A percentile compares a stretch with the other conserved stretches of the same genome.
Evolutionary conservation across 441 rosid species (phyloP).

Genomic region (Daphne laureola): DNA sequence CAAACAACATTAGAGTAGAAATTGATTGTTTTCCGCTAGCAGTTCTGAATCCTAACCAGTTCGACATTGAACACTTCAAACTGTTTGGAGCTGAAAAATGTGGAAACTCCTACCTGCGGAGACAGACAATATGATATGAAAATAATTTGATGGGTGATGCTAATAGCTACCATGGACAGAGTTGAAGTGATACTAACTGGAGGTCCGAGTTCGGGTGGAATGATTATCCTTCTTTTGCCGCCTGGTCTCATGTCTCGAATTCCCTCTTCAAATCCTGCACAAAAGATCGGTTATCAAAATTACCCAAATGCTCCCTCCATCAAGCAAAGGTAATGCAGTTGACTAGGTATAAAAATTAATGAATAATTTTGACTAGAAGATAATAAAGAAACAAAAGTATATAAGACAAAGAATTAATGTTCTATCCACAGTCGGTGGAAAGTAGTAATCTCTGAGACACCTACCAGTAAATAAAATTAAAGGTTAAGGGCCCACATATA

Average conservation of each 20-base stretch:
- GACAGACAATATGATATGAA: slow-evolving; percentile 9
- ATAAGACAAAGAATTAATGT: too few relatives aligned
- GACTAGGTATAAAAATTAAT: too few relatives aligned
- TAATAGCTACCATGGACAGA: too few relatives aligned
- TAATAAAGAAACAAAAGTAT: too few relatives aligned
- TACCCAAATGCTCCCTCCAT: too few relatives aligned
- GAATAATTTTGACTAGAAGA: too few relatives aligned
- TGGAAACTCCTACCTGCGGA: slow-evolving; percentile 84
- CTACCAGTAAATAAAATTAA: too few relatives aligned
- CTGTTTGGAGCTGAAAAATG: slow-evolving; percentile 94
- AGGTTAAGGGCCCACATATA: too few relatives aligned
- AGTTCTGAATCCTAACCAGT: slow-evolving; percentile 59
- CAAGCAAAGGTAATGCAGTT: too few relatives aligned
- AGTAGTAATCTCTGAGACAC: too few relatives aligned
- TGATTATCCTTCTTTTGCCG: slow-evolving; percentile 83
- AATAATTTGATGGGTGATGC: too few relatives aligned
- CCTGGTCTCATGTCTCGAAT: slow-evolving; percentile 86
- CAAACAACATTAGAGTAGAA: slow-evolving; percentile 93
- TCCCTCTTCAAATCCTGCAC: slow-evolving; percentile 89
- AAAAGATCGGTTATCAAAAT: slow-evolving; percentile 1
- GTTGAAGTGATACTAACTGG: slow-evolving; percentile 45
- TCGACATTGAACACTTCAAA: slow-evolving; percentile 92
- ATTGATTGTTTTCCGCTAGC: slow-evolving; percentile 76
- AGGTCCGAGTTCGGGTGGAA: slow-evolving; percentile 97
- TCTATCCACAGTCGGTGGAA: too few relatives aligned